These are phyloP conservation scores for Melampsora allii-populina DNA, from an alignment of 1,284 basidiomycete species.

Conservation along the genomic window DNA sequence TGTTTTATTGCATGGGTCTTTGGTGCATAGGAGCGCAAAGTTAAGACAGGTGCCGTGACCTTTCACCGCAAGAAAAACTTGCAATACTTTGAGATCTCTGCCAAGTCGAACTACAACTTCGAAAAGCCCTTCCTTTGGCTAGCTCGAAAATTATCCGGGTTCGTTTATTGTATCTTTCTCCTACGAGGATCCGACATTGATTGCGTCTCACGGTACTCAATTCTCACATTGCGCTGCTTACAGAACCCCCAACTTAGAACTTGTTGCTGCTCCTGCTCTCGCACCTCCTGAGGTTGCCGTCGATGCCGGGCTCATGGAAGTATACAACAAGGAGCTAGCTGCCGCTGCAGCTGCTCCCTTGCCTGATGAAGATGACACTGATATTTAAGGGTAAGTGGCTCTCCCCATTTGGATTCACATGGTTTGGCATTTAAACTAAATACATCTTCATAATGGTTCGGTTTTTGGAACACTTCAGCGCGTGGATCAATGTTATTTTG, in stretches of 20 bases:
- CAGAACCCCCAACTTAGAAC: conserved; percentile 76
- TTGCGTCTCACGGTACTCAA: background rate
- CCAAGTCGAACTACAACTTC: conserved; percentile 99
- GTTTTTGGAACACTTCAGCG: background rate
- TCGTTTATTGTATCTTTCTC: background rate
- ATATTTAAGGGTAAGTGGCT: conserved; percentile 42
- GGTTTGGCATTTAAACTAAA: background rate
- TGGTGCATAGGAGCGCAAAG: conserved; percentile 86
- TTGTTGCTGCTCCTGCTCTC: conserved; percentile 93
- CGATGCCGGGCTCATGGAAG: conserved; percentile 73
- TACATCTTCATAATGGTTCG: background rate
- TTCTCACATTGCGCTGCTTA: background rate
- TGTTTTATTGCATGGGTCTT: background rate
- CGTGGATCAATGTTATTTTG: background rate
- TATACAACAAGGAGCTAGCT: conserved; percentile 77
- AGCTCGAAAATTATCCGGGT: conserved; percentile 91
- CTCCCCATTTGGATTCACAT: background rate
- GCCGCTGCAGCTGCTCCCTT: conserved; percentile 57
- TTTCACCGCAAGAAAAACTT: conserved; percentile 99
- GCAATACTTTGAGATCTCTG: conserved; percentile 99
- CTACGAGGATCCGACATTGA: background rate
- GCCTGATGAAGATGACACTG: conserved; percentile 58
- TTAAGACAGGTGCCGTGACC: conserved; percentile 96
- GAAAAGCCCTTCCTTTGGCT: conserved; percentile 99
- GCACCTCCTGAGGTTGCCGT: conserved; percentile 89